Conservation (phyloP, 2,329 filamentous ascomycete species). For the Neobulgaria alba region DNA sequence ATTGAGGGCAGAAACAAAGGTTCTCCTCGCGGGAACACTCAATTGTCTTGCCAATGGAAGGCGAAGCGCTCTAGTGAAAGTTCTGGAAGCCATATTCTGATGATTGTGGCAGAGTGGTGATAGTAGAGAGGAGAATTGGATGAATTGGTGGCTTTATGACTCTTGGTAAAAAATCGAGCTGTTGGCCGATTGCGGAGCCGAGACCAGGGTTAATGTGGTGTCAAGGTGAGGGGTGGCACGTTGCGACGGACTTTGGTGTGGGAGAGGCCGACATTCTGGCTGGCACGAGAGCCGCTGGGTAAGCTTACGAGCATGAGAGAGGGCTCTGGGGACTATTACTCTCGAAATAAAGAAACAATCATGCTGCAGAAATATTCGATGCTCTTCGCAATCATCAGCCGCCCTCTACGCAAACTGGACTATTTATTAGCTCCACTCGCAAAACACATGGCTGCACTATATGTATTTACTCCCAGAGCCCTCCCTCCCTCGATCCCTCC, state of each 20-base stretch:
- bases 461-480: background rate
- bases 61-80: constrained; percentile 60
- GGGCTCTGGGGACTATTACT: no score
- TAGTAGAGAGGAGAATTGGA: background rate
- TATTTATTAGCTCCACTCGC: no score
- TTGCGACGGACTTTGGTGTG: no score
- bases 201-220: constrained; percentile 1
- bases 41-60: constrained; percentile 56
- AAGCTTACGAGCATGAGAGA: no score
- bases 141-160: constrained; percentile 6
- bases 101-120: constrained; percentile 17
- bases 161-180: constrained; percentile 10
- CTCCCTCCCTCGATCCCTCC: background rate
- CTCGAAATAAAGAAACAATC: no score
- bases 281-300: no score
- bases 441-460: background rate
- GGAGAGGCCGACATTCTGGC: no score
- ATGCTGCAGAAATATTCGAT: no score
- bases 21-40: constrained; percentile 51
- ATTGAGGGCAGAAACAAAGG: constrained; percentile 52
- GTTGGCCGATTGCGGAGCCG: constrained; percentile 11
- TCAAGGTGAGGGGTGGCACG: background rate
- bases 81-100: constrained; percentile 67
- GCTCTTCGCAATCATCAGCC: no score
- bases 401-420: no score